Evolutionary conservation across 2,329 filamentous ascomycete genomes (phyloP), one percentile per base, ranked within the genome.

Genomic region (Akanthomyces uredinophilus): DNA sequence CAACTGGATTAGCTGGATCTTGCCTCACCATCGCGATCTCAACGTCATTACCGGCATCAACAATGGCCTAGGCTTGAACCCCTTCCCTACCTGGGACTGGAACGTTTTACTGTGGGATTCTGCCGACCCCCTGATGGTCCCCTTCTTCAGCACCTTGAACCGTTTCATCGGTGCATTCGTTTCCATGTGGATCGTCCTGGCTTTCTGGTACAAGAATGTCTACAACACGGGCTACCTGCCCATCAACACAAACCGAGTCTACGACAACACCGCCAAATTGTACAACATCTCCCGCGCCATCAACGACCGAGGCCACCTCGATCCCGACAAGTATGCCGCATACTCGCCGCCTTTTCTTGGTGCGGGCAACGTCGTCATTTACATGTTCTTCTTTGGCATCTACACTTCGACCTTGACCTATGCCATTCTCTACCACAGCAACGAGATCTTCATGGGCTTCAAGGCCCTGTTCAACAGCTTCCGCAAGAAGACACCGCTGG

Each of bases 91-190:
- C 3, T 79, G 77, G 64, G 79, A 81, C 66, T 81, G 79, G 79
- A 81, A 81, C 65, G 69, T 79, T 50, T 65, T 80, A 22, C 73
- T 78, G 4, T 76, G 74, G 74, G 74, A 76, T 56, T 76, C 74
- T 44, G 69, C 74, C 66, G 77, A 79, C 62, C 78, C 78, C 1
- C 72, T 80, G 59, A 79, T 80, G 75, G 75, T 80, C 8, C 81
- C 81, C 4, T 82, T 81, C 68, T 82, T 85, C 72, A 83, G 82
- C 32, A 87, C 86, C 49, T 77, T 85, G 60, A 89, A 89, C 71
- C 83, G 82, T 24, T 77, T 87, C 64, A 73, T 86, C 50, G 86
- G 86, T 35, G 78, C 83, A 55, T 77, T 86, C 14, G 65, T 83
- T 39, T 82, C 79, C 49, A 79, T 81, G 66, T 81, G 83, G 74